Conservation (phyloP, 2,329 filamentous ascomycete species). For the Epichloe elymi region DNA sequence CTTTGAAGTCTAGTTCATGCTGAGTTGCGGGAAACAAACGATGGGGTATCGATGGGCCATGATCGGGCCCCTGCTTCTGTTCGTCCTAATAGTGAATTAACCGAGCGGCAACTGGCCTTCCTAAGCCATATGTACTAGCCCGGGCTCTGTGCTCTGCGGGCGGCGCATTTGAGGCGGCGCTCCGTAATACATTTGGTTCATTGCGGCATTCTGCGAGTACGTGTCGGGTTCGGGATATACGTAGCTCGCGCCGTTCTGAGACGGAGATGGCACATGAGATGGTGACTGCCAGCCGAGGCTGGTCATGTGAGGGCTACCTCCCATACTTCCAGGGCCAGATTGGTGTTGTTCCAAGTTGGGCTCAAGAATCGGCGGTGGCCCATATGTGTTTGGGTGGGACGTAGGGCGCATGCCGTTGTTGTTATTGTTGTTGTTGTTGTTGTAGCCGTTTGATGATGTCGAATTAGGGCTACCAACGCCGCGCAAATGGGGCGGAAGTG, state of each 20-base stretch:
- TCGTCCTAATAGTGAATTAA: not conserved
- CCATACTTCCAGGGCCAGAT: slow-evolving; percentile 52
- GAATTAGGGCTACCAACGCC: slow-evolving; percentile 59
- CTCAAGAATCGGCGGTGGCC: slow-evolving; percentile 75
- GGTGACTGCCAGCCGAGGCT: slow-evolving; percentile 80
- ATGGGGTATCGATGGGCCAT: slow-evolving; percentile 13
- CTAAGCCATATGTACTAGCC: slow-evolving; percentile 29
- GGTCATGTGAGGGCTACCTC: slow-evolving; percentile 74
- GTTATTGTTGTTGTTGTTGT: slow-evolving; percentile 25
- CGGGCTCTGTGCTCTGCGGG: slow-evolving; percentile 62
- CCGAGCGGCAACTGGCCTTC: slow-evolving; percentile 8
- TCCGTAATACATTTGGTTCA: slow-evolving; percentile 61
- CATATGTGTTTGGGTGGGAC: slow-evolving; percentile 73
- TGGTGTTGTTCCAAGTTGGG: slow-evolving; percentile 70
- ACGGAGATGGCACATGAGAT: slow-evolving; percentile 57
- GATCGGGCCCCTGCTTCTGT: not conserved
- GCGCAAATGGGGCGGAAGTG: slow-evolving; percentile 72
- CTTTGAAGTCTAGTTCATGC: not conserved
- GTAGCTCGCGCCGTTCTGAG: slow-evolving; percentile 53
- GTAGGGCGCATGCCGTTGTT: slow-evolving; percentile 50
- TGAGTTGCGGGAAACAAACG: slow-evolving; percentile 1
- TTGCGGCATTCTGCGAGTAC: slow-evolving; percentile 44
- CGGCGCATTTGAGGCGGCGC: slow-evolving; percentile 52
- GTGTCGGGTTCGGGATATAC: slow-evolving; percentile 76
- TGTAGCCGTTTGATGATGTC: slow-evolving; percentile 45